phyloP scores from a whole-genome alignment of 1,139 yeast species.

The Yamadazyma pseudoaaseri region DNA sequence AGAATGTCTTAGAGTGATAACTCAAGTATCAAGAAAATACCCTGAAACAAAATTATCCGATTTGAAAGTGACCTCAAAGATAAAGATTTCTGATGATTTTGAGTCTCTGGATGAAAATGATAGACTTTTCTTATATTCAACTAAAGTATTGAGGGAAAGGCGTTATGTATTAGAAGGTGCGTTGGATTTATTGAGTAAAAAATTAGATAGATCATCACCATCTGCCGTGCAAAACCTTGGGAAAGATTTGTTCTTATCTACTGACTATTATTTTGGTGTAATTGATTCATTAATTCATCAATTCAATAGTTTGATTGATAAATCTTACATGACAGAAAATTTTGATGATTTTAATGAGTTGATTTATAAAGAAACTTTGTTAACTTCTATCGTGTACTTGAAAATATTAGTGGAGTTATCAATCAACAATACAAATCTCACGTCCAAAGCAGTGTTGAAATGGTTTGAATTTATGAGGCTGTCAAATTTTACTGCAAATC shows the following conservation, averaged over 20 bases:
- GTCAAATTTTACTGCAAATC: conserved; percentile 35
- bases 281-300: conserved; percentile 16
- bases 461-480: conserved; percentile 61
- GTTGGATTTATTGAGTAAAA: conserved; percentile 35
- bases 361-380: conserved; percentile 32
- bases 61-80: conserved; percentile 23
- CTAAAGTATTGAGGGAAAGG: conserved; percentile 45
- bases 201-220: conserved; percentile 30
- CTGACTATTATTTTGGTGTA: conserved; percentile 22
- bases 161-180: conserved; percentile 43
- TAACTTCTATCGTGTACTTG: conserved; percentile 38
- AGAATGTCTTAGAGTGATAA: conserved; percentile 48
- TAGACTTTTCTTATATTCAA: conserved; percentile 28
- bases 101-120: conserved; percentile 30
- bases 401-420: conserved; percentile 46
- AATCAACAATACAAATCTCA: conserved; percentile 31
- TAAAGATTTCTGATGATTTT: conserved; percentile 36
- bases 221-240: conserved; percentile 38
- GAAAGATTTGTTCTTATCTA: conserved; percentile 32
- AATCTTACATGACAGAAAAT: conserved; percentile 14
- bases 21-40: conserved; percentile 35
- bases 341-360: conserved; percentile 23
- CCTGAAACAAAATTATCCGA: conserved; percentile 29
- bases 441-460: conserved; percentile 27
- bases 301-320: conserved; percentile 9